Conservation (phyloP, 176 grass and related monocot species). For the Avena sativa region DNA sequence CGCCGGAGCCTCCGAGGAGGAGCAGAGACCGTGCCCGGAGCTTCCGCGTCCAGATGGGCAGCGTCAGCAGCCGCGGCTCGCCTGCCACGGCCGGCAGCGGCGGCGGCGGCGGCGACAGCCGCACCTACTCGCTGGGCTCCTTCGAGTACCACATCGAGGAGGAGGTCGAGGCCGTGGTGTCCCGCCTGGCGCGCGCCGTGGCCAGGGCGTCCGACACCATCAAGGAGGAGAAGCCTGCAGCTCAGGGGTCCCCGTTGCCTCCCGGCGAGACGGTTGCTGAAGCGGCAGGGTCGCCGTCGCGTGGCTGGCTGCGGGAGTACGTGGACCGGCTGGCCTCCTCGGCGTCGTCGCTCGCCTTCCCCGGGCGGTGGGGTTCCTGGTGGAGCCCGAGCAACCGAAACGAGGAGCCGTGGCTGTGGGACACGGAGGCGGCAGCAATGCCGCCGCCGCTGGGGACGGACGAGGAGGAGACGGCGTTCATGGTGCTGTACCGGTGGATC, state of each 20-base stretch:
- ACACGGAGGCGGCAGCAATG: slow-evolving; percentile 51
- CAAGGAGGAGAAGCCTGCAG: slow-evolving; percentile 47
- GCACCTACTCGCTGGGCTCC: slow-evolving; percentile 80
- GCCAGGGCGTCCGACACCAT: neutral
- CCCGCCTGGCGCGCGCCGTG: slow-evolving; percentile 43
- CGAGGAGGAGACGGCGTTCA: slow-evolving; percentile 63
- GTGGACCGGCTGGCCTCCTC: slow-evolving; percentile 74
- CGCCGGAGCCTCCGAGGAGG: neutral
- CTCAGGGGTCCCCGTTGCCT: slow-evolving; percentile 27
- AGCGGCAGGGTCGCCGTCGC: slow-evolving; percentile 50
- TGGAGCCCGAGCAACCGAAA: slow-evolving; percentile 50
- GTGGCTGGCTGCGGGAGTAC: slow-evolving; percentile 82
- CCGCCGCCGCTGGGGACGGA: slow-evolving; percentile 38
- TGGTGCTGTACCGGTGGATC: slow-evolving; percentile 82
- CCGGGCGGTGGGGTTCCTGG: slow-evolving; percentile 64
- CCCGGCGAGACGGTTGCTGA: slow-evolving; percentile 65
- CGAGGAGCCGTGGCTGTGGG: slow-evolving; percentile 72
- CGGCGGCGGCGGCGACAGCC: slow-evolving; percentile 26
- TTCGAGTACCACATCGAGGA: slow-evolving; percentile 92
- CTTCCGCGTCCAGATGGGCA: slow-evolving; percentile 91
- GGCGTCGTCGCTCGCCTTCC: slow-evolving; percentile 54
- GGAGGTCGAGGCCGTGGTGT: slow-evolving; percentile 84
- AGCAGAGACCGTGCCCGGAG: slow-evolving; percentile 37
- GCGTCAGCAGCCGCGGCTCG: slow-evolving; percentile 63
- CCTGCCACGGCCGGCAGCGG: neutral